Evolutionary conservation across 345 rosid species (phyloP).

Genomic region (Turnera subulata): DNA sequence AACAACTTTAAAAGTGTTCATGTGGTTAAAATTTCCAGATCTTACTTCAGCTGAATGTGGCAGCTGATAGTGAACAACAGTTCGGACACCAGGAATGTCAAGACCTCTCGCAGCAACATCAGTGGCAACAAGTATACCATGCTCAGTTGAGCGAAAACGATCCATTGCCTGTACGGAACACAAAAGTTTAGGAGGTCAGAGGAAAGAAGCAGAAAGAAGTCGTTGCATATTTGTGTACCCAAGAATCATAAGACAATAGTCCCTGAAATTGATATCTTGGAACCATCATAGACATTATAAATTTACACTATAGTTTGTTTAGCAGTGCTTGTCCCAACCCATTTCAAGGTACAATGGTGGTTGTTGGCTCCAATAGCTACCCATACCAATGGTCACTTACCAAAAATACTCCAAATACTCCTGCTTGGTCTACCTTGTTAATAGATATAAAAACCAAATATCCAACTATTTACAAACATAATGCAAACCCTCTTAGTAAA

Average conservation of each 20-base stretch:
- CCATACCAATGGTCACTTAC: too few relatives aligned
- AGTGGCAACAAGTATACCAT: slow-evolving; percentile 85
- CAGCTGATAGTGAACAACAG: slow-evolving; percentile 94
- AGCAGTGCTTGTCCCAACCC: too few relatives aligned
- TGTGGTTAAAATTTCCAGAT: slow-evolving; percentile 2
- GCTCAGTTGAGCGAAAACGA: slow-evolving; percentile 73
- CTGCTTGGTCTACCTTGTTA: too few relatives aligned
- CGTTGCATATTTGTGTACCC: neutral
- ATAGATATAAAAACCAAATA: too few relatives aligned
- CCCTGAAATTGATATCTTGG: too few relatives aligned
- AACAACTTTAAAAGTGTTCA: neutral
- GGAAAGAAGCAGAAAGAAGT: neutral
- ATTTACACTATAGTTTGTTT: too few relatives aligned
- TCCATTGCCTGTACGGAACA: slow-evolving; percentile 63
- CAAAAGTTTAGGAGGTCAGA: neutral
- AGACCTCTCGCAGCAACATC: slow-evolving; percentile 99
- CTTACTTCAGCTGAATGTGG: slow-evolving; percentile 94
- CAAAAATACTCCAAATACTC: too few relatives aligned
- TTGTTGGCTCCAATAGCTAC: too few relatives aligned
- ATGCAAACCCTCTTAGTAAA: neutral
- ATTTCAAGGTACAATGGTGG: too few relatives aligned
- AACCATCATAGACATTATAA: neutral
- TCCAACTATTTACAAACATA: too few relatives aligned
- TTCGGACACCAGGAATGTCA: slow-evolving; percentile 91
- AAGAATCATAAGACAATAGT: neutral